Conservation (phyloP, 805 yeast genomes). For the Kluyveromyces lactis region DNA sequence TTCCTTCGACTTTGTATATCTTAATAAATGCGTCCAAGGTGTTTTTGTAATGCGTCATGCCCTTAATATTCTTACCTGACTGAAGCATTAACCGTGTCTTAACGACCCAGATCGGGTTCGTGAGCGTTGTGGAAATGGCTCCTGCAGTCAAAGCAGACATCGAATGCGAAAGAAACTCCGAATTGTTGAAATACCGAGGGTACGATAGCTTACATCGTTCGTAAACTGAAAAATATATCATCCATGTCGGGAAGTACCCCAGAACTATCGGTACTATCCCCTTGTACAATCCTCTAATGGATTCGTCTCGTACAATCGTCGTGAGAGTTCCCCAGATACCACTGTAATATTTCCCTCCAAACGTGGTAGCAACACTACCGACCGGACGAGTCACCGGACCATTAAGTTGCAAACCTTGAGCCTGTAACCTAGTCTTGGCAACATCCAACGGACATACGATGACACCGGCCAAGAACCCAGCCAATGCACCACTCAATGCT, state of each 20-base stretch:
- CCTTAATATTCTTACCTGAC: slow-evolving; percentile 29
- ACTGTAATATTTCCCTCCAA: slow-evolving; percentile 35
- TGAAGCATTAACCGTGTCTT: slow-evolving; percentile 92
- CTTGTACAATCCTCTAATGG: slow-evolving; percentile 73
- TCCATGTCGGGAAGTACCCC: slow-evolving; percentile 97
- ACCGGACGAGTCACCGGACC: too few relatives aligned
- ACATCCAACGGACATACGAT: slow-evolving; percentile 94
- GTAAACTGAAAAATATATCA: slow-evolving; percentile 86
- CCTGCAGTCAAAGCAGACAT: slow-evolving; percentile 81
- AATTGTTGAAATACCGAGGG: slow-evolving; percentile 33
- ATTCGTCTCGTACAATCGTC: slow-evolving; percentile 69
- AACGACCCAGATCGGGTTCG: slow-evolving; percentile 97
- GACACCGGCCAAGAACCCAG: slow-evolving; percentile 85
- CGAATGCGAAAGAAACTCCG: slow-evolving; percentile 33
- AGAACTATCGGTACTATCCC: slow-evolving; percentile 88
- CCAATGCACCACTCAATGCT: slow-evolving; percentile 85
- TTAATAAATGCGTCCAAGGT: slow-evolving; percentile 76
- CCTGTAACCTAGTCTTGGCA: slow-evolving; percentile 88
- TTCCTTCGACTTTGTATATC: slow-evolving; percentile 76
- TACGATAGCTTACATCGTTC: slow-evolving; percentile 61
- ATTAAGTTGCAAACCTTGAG: slow-evolving; percentile 54
- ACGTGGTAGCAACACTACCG: too few relatives aligned
- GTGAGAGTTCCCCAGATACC: slow-evolving; percentile 59
- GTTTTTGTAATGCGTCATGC: slow-evolving; percentile 42
- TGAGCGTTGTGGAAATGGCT: slow-evolving; percentile 68